A percentile compares a stretch with the other conserved stretches of the same genome.
phyloP scores from a whole-genome alignment of 345 rosid genomes.

The Garcia nutans region DNA sequence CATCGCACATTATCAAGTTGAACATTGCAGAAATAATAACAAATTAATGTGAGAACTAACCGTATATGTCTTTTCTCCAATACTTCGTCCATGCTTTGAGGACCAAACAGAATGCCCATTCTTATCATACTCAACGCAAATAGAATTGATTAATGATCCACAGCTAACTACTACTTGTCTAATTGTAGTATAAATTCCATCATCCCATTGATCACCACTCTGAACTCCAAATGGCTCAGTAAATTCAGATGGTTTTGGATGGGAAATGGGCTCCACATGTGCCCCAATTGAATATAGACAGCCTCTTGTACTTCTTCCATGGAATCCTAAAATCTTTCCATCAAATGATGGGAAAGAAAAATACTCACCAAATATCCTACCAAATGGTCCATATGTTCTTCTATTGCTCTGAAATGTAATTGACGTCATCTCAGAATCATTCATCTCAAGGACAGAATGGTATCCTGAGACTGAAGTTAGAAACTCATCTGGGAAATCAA shows the following conservation, averaged over 20 bases:
- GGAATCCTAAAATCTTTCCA: background rate
- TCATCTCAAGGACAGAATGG: background rate
- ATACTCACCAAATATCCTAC: too few relatives aligned
- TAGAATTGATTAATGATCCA: background rate
- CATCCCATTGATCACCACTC: background rate
- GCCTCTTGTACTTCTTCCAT: background rate
- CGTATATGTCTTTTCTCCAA: background rate
- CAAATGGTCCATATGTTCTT: background rate
- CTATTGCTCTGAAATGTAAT: background rate
- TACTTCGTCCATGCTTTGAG: background rate
- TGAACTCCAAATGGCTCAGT: background rate
- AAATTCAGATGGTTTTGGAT: background rate
- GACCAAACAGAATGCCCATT: background rate
- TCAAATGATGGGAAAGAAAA: background rate
- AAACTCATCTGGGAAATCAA: too few relatives aligned
- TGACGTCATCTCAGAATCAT: background rate
- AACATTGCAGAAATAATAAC: too few relatives aligned
- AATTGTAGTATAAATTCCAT: background rate
- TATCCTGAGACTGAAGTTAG: background rate
- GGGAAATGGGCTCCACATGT: background rate
- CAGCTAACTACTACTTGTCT: background rate
- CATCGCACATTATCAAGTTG: too few relatives aligned
- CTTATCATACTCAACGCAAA: background rate
- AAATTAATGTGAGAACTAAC: background rate
- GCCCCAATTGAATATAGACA: background rate